These are phyloP conservation scores for Trichosanthes cucumerina DNA, from an alignment of 306 rosid genomes.

Conservation along the genomic window DNA sequence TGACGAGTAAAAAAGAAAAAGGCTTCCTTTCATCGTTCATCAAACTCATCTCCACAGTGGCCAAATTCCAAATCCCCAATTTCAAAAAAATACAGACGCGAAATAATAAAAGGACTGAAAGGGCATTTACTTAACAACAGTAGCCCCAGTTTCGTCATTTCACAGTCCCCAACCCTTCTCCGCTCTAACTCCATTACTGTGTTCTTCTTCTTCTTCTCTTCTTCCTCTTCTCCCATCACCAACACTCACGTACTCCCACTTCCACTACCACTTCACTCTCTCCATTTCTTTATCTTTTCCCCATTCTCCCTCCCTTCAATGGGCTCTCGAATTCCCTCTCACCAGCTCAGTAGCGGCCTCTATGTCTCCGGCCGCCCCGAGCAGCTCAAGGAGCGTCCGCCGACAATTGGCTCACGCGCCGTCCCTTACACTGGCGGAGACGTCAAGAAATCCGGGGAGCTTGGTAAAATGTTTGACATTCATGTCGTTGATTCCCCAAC, in stretches of 20 bases:
- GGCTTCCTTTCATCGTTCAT: not conserved
- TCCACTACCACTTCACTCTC: conserved; percentile 9
- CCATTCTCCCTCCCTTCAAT: conserved; percentile 17
- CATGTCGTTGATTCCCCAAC: conserved; percentile 28
- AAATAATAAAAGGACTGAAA: not conserved
- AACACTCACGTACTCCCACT: not conserved
- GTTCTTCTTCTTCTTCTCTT: conserved; percentile 2
- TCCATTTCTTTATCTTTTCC: not conserved
- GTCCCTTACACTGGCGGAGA: conserved; percentile 94
- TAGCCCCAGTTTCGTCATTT: conserved; percentile 45
- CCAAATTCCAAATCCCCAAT: not conserved
- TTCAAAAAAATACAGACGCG: not conserved
- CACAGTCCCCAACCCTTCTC: not conserved
- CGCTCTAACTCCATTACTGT: conserved; percentile 16
- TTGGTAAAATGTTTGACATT: conserved; percentile 80
- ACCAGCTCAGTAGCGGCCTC: conserved; percentile 86
- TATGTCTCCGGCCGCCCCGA: conserved; percentile 91
- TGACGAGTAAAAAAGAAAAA: not conserved
- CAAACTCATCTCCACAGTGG: not conserved
- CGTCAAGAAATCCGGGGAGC: conserved; percentile 88
- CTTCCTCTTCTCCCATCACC: not conserved
- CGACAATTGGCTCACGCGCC: conserved; percentile 81
- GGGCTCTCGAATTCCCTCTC: conserved; percentile 80
- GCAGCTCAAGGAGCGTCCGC: conserved; percentile 59
- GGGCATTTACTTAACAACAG: not conserved